Conservation (phyloP, 2,329 filamentous ascomycete genomes). For the Calonectria ilicicola region DNA sequence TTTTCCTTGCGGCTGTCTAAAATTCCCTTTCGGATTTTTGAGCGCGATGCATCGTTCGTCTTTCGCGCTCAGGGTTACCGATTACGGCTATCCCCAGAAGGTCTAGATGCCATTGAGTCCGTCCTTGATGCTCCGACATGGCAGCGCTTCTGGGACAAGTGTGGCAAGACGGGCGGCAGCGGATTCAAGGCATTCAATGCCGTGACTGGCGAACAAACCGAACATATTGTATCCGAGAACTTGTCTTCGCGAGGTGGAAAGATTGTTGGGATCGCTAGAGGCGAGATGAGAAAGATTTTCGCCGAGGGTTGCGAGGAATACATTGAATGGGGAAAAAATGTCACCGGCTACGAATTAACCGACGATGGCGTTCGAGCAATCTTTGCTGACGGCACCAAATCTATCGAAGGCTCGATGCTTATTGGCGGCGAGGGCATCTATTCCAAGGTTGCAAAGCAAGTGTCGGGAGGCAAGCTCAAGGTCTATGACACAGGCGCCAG, state of each 20-base stretch:
- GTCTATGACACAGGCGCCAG: constrained; percentile 73
- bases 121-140: constrained; percentile 63
- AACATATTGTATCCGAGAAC: constrained; percentile 42
- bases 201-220: constrained; percentile 60
- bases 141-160: constrained; percentile 67
- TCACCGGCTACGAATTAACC: constrained; percentile 70
- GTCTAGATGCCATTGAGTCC: constrained; percentile 70
- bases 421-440: constrained; percentile 73
- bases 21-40: constrained; percentile 67
- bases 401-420: constrained; percentile 68
- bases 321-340: constrained; percentile 67
- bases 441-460: constrained; percentile 69
- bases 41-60: constrained; percentile 61
- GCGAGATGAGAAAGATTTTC: constrained; percentile 72
- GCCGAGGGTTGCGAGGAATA: constrained; percentile 65
- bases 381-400: constrained; percentile 71
- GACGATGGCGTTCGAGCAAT: constrained; percentile 64
- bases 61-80: constrained; percentile 74
- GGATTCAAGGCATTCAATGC: constrained; percentile 66
- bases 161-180: constrained; percentile 69
- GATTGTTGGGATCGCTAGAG: constrained; percentile 71
- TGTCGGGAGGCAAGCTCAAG: constrained; percentile 68
- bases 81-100: constrained; percentile 67
- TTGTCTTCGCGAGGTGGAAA: constrained; percentile 67
- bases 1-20: constrained; percentile 54